A percentile compares a stretch with the other conserved stretches of the same genome.
These are phyloP conservation scores for Jaltomata sinuosa DNA, from an alignment of 257 asterid species.

Conservation along the genomic window DNA sequence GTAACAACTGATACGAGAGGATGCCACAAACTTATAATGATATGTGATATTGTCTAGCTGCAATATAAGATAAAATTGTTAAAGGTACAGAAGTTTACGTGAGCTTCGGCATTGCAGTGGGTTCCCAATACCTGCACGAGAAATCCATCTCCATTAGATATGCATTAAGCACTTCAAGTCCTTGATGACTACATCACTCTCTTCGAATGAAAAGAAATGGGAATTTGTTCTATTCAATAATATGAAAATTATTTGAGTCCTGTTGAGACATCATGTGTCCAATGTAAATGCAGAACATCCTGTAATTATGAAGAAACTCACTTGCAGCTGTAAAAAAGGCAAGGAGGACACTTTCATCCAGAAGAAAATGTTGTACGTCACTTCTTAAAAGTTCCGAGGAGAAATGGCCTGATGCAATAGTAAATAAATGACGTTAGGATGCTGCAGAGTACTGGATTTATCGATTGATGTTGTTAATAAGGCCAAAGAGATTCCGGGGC, in stretches of 20 bases:
- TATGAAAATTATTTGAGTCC: neutral
- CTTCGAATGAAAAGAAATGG: neutral
- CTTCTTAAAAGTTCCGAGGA: slow-evolving; percentile 39
- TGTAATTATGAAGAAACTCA: slow-evolving; percentile 17
- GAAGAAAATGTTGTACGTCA: slow-evolving; percentile 53
- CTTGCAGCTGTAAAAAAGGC: slow-evolving; percentile 63
- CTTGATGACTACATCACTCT: neutral
- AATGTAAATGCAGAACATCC: neutral
- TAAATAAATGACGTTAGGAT: neutral
- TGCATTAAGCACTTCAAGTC: neutral
- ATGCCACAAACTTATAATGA: neutral
- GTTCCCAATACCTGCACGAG: slow-evolving; percentile 56
- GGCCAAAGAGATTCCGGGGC: neutral
- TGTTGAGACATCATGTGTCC: neutral
- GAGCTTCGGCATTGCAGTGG: slow-evolving; percentile 56
- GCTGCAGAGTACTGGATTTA: neutral
- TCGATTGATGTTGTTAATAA: neutral
- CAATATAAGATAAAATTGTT: neutral
- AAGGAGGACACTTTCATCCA: slow-evolving; percentile 63
- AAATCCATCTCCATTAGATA: neutral
- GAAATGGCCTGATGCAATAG: slow-evolving; percentile 40
- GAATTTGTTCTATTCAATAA: neutral
- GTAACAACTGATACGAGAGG: neutral
- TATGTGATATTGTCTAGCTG: neutral
- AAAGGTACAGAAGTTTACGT: slow-evolving; percentile 33